Evolutionary conservation across 352 stramenopile genomes (phyloP), one percentile per base, ranked within the genome.

Genomic region (Phytophthora megakarya): DNA sequence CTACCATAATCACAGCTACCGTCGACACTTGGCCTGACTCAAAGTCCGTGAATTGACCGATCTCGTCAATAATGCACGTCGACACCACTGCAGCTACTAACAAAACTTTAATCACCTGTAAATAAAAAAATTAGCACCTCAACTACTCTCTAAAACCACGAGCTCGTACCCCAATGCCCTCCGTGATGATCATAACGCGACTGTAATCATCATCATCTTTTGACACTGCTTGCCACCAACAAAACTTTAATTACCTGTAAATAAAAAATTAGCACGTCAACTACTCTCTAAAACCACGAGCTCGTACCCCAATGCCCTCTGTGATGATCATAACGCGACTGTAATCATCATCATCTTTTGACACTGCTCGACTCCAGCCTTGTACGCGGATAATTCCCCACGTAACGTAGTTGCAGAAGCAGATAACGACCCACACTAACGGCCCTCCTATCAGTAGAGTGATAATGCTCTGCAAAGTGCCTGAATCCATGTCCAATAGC

Each of bases 311-410:
- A 65, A 95, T 93, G 47, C 84, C 81, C 55, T 95, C 86, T 0
- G 84, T 92, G 59, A 95, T 83, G 70, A 95, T 93, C 86, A 95
- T 90, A 12, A 92, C 79, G 46, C 86, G 72, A 69, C 83, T 92
- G 57, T 92, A 92, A 68, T 93, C 84, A 68, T 95, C 84, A 43
- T 95, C 82, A 35, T 90, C 80, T 56, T 86, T 87, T 23, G 74
- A 80, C 15, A 82, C 76, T 9, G 77, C 52, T 18, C 81, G 73
- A 40, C 84, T 91, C 86, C 86, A 95, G n/a, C 86, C 86, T 54
- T 95, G 82, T 16, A 89, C 70, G 19, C 84, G 84, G 26, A 95
- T 77, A 30, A 95, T 92, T 1, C 82, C 84, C 85, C 85, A 93
- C 15, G 72, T 87, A 38, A 95, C 72, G 62, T 92, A 93, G 59